A percentile compares a stretch with the other conserved stretches of the same genome.
Evolutionary conservation across 768 basidiomycete species (phyloP).

Genomic region (Lentinus brumalis): DNA sequence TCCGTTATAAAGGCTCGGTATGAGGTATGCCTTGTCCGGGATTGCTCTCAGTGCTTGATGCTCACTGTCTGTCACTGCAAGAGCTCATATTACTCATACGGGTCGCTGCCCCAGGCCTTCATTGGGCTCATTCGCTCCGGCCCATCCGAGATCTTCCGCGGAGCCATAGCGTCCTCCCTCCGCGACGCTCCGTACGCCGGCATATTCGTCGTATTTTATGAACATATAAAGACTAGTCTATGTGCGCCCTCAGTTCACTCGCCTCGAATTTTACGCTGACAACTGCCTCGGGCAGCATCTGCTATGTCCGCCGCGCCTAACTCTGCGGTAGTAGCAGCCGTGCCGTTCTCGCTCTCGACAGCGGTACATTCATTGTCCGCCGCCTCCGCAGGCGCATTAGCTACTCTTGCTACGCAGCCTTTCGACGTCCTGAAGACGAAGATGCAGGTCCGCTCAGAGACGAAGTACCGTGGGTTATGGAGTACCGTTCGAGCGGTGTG

Average conservation of each 20-base stretch:
- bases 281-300: conserved; percentile 7
- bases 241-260: conserved; percentile 17
- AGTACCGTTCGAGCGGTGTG: conserved; percentile 69
- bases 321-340: conserved; percentile 31
- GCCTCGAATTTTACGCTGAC: not conserved
- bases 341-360: conserved; percentile 48
- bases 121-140: conserved; percentile 66
- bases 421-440: conserved; percentile 97
- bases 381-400: conserved; percentile 80
- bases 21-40: conserved; percentile 56
- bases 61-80: conserved; percentile 29
- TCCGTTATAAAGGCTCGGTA: conserved; percentile 91
- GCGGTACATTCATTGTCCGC: conserved; percentile 66
- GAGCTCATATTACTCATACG: conserved; percentile 81
- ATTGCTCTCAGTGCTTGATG: not conserved
- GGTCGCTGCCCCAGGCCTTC: conserved; percentile 60
- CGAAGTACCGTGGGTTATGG: conserved; percentile 70
- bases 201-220: conserved; percentile 85
- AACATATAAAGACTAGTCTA: conserved; percentile 76
- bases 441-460: conserved; percentile 85
- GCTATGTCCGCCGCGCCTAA: conserved; percentile 5
- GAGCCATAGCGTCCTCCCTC: conserved; percentile 84
- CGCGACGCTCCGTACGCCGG: conserved; percentile 95
- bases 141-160: conserved; percentile 80
- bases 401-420: conserved; percentile 85